phyloP scores from a whole-genome alignment of 495 filamentous ascomycete genomes.

The Neurospora sp. region DNA sequence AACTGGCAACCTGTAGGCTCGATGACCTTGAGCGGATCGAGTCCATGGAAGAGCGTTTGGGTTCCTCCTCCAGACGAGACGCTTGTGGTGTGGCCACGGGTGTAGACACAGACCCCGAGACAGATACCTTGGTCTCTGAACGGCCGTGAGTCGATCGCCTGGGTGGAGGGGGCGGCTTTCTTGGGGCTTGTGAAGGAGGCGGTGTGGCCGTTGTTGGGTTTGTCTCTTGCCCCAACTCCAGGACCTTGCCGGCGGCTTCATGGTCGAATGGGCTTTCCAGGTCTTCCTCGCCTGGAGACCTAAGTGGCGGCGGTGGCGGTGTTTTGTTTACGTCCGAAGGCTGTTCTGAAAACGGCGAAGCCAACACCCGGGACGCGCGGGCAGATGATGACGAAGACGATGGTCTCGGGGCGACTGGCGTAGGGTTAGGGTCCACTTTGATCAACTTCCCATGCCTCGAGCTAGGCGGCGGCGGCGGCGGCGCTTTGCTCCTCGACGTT shows the following conservation, averaged over 20 bases:
- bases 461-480: constrained; percentile 45
- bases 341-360: constrained; percentile 3
- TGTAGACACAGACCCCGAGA: constrained; percentile 8
- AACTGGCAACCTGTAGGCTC: constrained; percentile 22
- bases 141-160: constrained; percentile 34
- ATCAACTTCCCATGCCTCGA: constrained; percentile 64
- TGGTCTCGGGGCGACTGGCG: neutral
- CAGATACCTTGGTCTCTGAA: constrained; percentile 27
- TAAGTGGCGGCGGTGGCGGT: constrained; percentile 31
- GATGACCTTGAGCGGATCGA: constrained; percentile 33
- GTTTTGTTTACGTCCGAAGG: constrained; percentile 42
- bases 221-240: constrained; percentile 20
- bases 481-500: constrained; percentile 29
- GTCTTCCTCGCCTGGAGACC: constrained; percentile 31
- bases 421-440: constrained; percentile 20
- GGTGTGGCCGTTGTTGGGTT: constrained; percentile 10
- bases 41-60: constrained; percentile 33
- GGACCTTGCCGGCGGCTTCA: constrained; percentile 35
- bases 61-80: constrained; percentile 22
- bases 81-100: constrained; percentile 4
- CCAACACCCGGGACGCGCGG: neutral
- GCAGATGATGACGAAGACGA: neutral
- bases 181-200: constrained; percentile 9
- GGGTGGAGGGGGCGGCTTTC: constrained; percentile 39
- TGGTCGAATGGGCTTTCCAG: constrained; percentile 33